Base-by-base conservation (phyloP, 2,329 filamentous ascomycete species). In the Cladosporium colombiae region DNA sequence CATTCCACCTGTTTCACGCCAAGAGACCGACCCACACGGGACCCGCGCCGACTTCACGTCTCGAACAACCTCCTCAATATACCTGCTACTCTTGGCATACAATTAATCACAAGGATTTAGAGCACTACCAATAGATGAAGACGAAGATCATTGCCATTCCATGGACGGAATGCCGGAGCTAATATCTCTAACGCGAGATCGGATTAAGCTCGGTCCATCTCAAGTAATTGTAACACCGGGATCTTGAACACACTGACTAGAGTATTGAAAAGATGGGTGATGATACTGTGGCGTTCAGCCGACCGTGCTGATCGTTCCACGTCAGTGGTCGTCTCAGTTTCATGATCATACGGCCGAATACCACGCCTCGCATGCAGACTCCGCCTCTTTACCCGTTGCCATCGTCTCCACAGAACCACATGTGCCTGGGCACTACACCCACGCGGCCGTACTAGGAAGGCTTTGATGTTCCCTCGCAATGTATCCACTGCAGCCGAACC, bases 31-130 rank as follows among this genome's bases (percentile, higher is more conserved):
- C 46, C 60, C 60, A 62, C 60, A 21, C n/a, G 44, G 59, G 21
- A 53, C 29, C 7, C 31, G 60, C 44, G 60, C 33, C 23, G 61
- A 63, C 61, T 56, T 63, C 61, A 63, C 35, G 61, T 31, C 46
- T 62, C 29, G 44, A 52, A 50, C 46, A 18, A 29, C 59, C 44
- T 52, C 16, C n/a, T 33, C 61, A 63, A 63, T 63, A 44, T 63
- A 63, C 27, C 16, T 63, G 61, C 61, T 46, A 56, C 61, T 37
- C 61, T 63, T 63, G 61, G 61, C 61, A 29, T 14, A n/a, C 11
- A 21, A 11, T 35, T 44, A 46, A 27, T 44, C 44, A 11, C 50
- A 40, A 63, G 61, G 61, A 50, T 62, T 37, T 21, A 37, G n/a
- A 50, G 59, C n/a, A 56, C 18, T 14, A 40, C 50, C 61, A 46